A percentile compares a stretch with the other conserved stretches of the same genome.
Conservation (phyloP, 495 filamentous ascomycete genomes). For the Echria macrotheca region DNA sequence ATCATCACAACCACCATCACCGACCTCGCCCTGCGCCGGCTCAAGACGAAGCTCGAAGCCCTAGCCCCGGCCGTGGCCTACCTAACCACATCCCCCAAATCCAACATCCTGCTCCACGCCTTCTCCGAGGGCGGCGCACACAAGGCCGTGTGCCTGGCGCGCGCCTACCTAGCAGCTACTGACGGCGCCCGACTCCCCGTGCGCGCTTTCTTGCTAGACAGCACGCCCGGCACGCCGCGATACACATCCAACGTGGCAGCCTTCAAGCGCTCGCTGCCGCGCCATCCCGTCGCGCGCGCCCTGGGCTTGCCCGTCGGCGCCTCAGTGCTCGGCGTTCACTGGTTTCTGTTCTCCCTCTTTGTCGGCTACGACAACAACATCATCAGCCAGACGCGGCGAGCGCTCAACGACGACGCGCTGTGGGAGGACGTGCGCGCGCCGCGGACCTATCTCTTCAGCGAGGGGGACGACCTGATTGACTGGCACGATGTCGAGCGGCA, state of each 20-base stretch:
- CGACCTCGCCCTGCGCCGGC: slow-evolving; percentile 17
- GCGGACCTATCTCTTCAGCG: slow-evolving; percentile 32
- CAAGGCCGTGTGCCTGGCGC: slow-evolving; percentile 27
- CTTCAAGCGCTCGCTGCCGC: slow-evolving; percentile 20
- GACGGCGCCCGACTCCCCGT: slow-evolving; percentile 19
- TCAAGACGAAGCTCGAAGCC: slow-evolving; percentile 11
- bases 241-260: slow-evolving; percentile 21
- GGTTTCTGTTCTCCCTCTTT: slow-evolving; percentile 17
- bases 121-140: slow-evolving; percentile 43
- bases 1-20: slow-evolving; percentile 22
- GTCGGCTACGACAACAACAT: slow-evolving; percentile 20
- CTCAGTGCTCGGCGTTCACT: slow-evolving; percentile 16
- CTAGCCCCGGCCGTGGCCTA: slow-evolving; percentile 15
- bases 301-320: slow-evolving; percentile 14
- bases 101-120: slow-evolving; percentile 33
- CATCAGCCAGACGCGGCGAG: slow-evolving; percentile 22
- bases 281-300: slow-evolving; percentile 15
- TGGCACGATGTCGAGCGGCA: slow-evolving; percentile 32
- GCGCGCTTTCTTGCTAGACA: slow-evolving; percentile 31
- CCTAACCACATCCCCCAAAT: slow-evolving; percentile 10
- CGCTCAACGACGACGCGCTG: slow-evolving; percentile 21
- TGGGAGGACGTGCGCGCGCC: slow-evolving; percentile 17
- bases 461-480: slow-evolving; percentile 28
- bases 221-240: slow-evolving; percentile 26
- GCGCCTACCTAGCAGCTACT: slow-evolving; percentile 13